Evolutionary conservation across 2,329 filamentous ascomycete species (phyloP).

Genomic region (Cercospora zeina): DNA sequence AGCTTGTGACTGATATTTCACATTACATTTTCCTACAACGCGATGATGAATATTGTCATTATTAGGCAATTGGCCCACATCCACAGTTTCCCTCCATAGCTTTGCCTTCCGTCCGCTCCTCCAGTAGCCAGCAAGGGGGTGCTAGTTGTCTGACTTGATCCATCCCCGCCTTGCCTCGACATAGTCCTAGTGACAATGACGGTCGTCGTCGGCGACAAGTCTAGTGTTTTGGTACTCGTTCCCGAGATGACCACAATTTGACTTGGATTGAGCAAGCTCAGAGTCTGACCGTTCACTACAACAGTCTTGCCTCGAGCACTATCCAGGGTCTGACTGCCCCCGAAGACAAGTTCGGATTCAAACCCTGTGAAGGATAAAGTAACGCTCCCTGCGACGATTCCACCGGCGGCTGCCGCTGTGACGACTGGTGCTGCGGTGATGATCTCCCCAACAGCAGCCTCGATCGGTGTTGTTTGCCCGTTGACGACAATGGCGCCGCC

Average conservation of each 20-base stretch:
- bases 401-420: not conserved
- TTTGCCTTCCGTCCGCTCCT: not conserved
- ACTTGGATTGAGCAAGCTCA: slow-evolving; percentile 10
- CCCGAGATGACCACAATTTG: slow-evolving; percentile 9
- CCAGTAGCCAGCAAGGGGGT: not conserved
- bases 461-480: slow-evolving; percentile 5
- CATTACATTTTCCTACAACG: not conserved
- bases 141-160: not conserved
- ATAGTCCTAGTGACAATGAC: slow-evolving; percentile 3
- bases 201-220: slow-evolving; percentile 1
- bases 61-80: not conserved
- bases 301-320: not conserved
- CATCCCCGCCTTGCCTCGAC: not conserved
- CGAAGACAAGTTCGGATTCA: slow-evolving; percentile 1
- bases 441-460: not conserved
- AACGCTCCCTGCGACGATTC: not conserved
- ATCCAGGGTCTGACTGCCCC: slow-evolving; percentile 2
- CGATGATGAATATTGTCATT: not conserved
- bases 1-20: not conserved
- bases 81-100: not conserved
- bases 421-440: slow-evolving; percentile 10
- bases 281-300: slow-evolving; percentile 6
- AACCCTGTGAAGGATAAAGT: slow-evolving; percentile 7
- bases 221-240: slow-evolving; percentile 3
- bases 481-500: slow-evolving; percentile 16